phyloP scores from a whole-genome alignment of 805 yeast genomes.

The Kodamaea neixiangensis region DNA sequence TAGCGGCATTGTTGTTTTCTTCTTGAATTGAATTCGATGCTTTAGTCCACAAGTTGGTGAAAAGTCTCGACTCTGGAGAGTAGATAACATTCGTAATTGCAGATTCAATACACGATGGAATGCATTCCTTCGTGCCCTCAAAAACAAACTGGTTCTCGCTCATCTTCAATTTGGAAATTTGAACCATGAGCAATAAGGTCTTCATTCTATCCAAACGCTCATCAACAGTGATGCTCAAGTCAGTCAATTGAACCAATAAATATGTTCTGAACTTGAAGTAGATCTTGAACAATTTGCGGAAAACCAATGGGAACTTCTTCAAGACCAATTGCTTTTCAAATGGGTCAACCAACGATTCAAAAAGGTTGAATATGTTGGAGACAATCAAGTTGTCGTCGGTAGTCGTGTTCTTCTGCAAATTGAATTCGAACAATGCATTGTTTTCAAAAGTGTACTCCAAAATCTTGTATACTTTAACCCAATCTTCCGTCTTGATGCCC shows the following conservation, averaged over 20 bases:
- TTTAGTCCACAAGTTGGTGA: slow-evolving; percentile 66
- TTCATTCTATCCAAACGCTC: slow-evolving; percentile 70
- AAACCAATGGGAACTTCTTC: slow-evolving; percentile 64
- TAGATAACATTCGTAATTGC: slow-evolving; percentile 72
- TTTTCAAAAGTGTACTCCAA: slow-evolving; percentile 69
- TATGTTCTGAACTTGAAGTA: slow-evolving; percentile 68
- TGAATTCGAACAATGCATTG: slow-evolving; percentile 59
- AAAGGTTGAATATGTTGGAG: slow-evolving; percentile 69
- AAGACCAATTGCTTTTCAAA: slow-evolving; percentile 38
- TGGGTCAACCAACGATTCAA: slow-evolving; percentile 57
- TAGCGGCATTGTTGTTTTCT: slow-evolving; percentile 9
- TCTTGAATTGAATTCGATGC: slow-evolving; percentile 43
- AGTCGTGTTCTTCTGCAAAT: slow-evolving; percentile 37
- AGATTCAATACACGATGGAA: slow-evolving; percentile 86
- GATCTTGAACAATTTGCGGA: slow-evolving; percentile 63
- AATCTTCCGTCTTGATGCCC: slow-evolving; percentile 64
- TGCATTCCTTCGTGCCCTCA: slow-evolving; percentile 31
- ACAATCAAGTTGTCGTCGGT: slow-evolving; percentile 60
- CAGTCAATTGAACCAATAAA: slow-evolving; percentile 64
- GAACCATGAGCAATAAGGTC: slow-evolving; percentile 63
- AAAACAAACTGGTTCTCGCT: slow-evolving; percentile 40
- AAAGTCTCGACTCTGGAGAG: slow-evolving; percentile 77
- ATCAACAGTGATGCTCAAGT: slow-evolving; percentile 54
- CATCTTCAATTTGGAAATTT: slow-evolving; percentile 71
- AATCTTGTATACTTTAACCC: slow-evolving; percentile 75